These are phyloP conservation scores for Apiotrichum porosum DNA, from an alignment of 1,284 basidiomycete species.

Conservation along the genomic window DNA sequence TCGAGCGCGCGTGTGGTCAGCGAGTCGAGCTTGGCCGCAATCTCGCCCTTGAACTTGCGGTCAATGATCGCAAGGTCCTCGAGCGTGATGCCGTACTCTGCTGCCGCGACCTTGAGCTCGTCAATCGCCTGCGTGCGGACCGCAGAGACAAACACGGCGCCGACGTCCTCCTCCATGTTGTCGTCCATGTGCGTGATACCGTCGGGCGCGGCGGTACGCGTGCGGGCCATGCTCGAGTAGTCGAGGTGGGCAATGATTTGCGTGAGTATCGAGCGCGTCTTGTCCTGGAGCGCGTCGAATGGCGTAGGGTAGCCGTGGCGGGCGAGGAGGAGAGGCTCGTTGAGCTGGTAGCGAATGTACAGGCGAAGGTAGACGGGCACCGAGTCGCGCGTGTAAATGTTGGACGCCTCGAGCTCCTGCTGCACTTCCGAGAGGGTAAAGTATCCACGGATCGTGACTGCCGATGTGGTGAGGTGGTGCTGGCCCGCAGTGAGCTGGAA, in stretches of 20 bases:
- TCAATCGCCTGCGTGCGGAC: slow-evolving; percentile 16
- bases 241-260: slow-evolving; percentile 16
- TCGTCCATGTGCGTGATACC: not conserved
- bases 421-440: slow-evolving; percentile 15
- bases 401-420: slow-evolving; percentile 14
- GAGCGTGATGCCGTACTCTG: slow-evolving; percentile 16
- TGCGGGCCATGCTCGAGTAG: slow-evolving; percentile 11
- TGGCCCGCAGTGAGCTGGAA: slow-evolving; percentile 13
- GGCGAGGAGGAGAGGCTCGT: slow-evolving; percentile 8
- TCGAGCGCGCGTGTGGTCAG: slow-evolving; percentile 15
- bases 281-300: slow-evolving; percentile 19
- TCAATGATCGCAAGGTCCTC: slow-evolving; percentile 16
- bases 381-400: slow-evolving; percentile 17
- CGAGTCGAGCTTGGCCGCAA: slow-evolving; percentile 12
- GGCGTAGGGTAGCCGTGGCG: slow-evolving; percentile 14
- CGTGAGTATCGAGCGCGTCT: slow-evolving; percentile 16
- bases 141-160: slow-evolving; percentile 12
- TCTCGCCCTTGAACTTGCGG: slow-evolving; percentile 15
- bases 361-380: slow-evolving; percentile 17
- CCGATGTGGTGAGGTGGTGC: slow-evolving; percentile 11
- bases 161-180: slow-evolving; percentile 4
- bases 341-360: slow-evolving; percentile 16
- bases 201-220: slow-evolving; percentile 14
- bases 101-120: slow-evolving; percentile 14
- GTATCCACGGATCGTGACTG: slow-evolving; percentile 9